These are phyloP conservation scores for Polychytrium aggregatum DNA, from an alignment of 192 early-diverging fungal species.

Conservation along the genomic window DNA sequence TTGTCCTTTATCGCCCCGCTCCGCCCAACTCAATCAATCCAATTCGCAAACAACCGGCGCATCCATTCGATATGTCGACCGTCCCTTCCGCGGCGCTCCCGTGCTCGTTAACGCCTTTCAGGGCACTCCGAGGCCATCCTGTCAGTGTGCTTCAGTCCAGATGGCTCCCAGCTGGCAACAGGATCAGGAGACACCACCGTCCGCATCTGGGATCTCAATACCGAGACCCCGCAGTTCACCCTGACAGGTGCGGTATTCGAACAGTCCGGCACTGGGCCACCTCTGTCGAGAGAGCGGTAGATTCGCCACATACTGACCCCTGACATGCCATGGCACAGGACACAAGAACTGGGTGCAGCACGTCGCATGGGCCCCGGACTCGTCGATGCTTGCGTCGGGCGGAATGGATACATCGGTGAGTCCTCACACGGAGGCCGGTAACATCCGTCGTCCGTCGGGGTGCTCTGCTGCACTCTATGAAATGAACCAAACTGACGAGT, in stretches of 20 bases:
- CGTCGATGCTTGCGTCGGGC: slow-evolving; percentile 71
- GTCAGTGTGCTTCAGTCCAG: slow-evolving; percentile 78
- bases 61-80: too few species aligned
- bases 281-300: too few species aligned
- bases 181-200: slow-evolving; percentile 93
- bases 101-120: too few species aligned
- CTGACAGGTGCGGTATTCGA: slow-evolving; percentile 48
- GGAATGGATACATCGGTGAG: slow-evolving; percentile 85
- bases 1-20: too few species aligned
- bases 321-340: too few species aligned
- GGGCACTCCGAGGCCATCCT: slow-evolving; percentile 93
- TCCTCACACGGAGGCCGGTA: neutral
- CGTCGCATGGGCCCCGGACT: slow-evolving; percentile 90
- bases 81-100: too few species aligned
- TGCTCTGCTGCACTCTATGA: neutral
- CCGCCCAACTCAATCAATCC: too few species aligned
- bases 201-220: slow-evolving; percentile 93
- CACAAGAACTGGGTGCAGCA: slow-evolving; percentile 90
- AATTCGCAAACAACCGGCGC: too few species aligned
- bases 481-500: neutral
- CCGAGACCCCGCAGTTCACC: slow-evolving; percentile 84
- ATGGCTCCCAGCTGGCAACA: slow-evolving; percentile 82
- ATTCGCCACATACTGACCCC: too few species aligned
- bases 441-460: neutral
- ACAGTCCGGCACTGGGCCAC: too few species aligned